Percentiles rank a stretch among this genome's conserved stretches.
phyloP scores from a whole-genome alignment of 148 eudicot genomes.

The Arbutus unedo region DNA sequence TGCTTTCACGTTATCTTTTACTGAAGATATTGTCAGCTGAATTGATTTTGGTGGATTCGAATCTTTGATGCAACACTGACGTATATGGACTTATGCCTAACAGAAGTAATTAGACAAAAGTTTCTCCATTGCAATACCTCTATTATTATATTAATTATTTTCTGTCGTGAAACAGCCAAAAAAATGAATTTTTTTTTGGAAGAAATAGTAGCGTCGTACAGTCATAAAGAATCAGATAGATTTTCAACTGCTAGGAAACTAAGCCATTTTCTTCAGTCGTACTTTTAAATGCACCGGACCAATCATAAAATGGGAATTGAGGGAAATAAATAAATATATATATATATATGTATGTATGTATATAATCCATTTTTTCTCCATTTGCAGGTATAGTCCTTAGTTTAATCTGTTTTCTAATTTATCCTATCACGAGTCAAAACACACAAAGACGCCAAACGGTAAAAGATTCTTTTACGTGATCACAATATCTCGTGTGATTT shows the following conservation, averaged over 20 bases:
- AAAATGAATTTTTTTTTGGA: no score
- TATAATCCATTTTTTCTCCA: no score
- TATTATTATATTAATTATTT: not conserved
- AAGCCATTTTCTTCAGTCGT: not conserved
- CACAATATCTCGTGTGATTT: no score
- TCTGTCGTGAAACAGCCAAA: not conserved
- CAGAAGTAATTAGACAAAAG: not conserved
- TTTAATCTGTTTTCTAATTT: no score
- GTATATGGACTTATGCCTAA: not conserved
- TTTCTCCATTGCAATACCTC: not conserved
- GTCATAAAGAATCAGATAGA: constrained; percentile 4
- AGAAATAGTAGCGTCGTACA: not conserved
- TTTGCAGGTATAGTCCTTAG: no score
- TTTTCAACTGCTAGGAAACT: constrained; percentile 5
- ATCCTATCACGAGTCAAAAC: no score
- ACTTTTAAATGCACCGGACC: not conserved
- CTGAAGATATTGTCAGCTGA: not conserved
- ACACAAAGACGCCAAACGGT: no score
- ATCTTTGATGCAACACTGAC: not conserved
- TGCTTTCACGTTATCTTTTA: constrained; percentile 4
- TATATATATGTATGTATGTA: no score
- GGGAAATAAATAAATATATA: no score
- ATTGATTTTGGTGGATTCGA: constrained; percentile 5
- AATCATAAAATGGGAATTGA: not conserved
- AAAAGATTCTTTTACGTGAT: no score